A percentile compares a stretch with the other conserved stretches of the same genome.
phyloP scores from a whole-genome alignment of 441 rosid species.

The Gossypium schwendimanii region DNA sequence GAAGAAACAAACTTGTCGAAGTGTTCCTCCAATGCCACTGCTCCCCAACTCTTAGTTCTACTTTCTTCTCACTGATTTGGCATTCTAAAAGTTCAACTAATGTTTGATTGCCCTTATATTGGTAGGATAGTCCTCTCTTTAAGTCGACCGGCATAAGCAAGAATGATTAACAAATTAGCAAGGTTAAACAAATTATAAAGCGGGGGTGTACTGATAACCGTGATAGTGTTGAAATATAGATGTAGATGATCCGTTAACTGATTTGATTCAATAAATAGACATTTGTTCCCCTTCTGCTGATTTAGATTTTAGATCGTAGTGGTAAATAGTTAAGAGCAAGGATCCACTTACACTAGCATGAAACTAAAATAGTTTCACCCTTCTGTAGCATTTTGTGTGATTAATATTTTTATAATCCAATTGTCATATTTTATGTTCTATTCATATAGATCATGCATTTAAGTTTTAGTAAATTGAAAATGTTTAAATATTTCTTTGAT shows the following conservation, averaged over 20 bases:
- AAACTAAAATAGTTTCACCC: no score
- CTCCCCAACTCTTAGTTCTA: neutral
- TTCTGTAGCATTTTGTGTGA: no score
- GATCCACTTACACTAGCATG: no score
- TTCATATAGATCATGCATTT: no score
- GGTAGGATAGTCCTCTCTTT: no score
- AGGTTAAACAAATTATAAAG: neutral
- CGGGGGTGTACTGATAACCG: neutral
- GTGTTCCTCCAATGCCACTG: neutral
- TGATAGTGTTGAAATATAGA: neutral
- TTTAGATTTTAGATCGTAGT: neutral
- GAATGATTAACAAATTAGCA: neutral
- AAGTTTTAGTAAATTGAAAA: no score
- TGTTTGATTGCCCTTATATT: no score
- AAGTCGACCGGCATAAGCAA: neutral
- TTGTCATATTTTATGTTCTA: no score
- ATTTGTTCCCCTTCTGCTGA: neutral
- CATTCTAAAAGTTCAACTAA: neutral
- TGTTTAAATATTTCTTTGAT: no score
- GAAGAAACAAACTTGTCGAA: neutral
- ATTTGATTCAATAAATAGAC: neutral
- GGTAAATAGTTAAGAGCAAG: neutral
- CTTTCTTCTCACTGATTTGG: neutral
- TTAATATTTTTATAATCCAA: no score
- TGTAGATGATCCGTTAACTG: neutral